Evolutionary conservation across 176 grass and related monocot genomes (phyloP), one percentile per base, ranked within the genome.

Genomic region (Oropetium thomaeum): DNA sequence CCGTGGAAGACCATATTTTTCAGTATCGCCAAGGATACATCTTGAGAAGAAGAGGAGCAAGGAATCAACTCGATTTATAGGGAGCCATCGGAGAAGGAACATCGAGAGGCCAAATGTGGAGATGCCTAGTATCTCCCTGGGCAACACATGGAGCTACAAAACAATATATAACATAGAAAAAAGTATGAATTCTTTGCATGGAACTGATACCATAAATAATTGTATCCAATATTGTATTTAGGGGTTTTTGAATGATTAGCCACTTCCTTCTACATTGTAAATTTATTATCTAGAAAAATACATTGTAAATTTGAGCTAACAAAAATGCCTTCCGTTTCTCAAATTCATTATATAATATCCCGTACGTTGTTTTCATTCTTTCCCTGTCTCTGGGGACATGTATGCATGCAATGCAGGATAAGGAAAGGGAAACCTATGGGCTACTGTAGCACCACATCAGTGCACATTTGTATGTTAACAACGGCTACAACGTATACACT

Each of bases 71-170:
- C 17, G 72, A 54, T 73, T 84, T 33, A 89, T 40, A 17, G 83
- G 86, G 2, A 97, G 41, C 94, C 90, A 89, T 47, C 76, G 89
- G 42, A 93, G 84, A 41, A 97, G 90, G 54, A 69, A 83, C 67
- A 91, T 81, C 1, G 90, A 91, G 17, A 97, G 53, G 32, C 88
- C 90, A 89, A 97, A 93, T 34, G 94, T 93, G 60, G 94, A 97
- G 25, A 93, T 78, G 62, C 94, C 94, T 52, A 97, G 25, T 65
- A 93, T 93, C 67, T 89, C 90, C 55, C 94, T 82, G 3, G 94
- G 94, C 70, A 97, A 64, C 31, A 97, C 89, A 71, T 97, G 94
- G 69, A 93, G 61, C 94, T 97, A 79, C 53, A 73, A 71, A 67
- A 44, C 54, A 61, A 20, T 55, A 20, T 55, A 45, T 7, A 58